Evolutionary conservation across 2,329 filamentous ascomycete genomes (phyloP).

Genomic region (Hirsutella thompsonii): DNA sequence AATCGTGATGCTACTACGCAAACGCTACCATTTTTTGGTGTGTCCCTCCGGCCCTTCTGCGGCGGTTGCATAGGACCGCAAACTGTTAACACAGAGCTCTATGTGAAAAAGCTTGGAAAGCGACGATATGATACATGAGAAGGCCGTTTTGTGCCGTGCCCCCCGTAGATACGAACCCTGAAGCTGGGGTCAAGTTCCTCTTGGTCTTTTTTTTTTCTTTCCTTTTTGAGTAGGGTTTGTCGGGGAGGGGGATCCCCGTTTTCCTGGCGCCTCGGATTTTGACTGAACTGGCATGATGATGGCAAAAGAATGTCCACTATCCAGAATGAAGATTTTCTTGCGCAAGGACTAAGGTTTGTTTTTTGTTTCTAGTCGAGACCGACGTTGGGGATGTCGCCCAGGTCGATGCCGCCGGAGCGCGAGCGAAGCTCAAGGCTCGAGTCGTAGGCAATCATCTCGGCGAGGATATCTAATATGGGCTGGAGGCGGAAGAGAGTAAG

Average conservation of each 20-base stretch:
- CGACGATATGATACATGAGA: conserved; percentile 26
- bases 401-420: conserved; percentile 25
- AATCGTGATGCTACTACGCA: conserved; percentile 16
- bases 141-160: conserved; percentile 8
- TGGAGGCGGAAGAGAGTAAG: conserved; percentile 22
- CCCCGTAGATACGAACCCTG: conserved; percentile 6
- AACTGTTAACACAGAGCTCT: conserved; percentile 28
- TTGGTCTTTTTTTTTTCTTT: neutral
- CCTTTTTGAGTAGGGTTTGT: neutral
- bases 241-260: neutral
- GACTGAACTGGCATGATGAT: neutral
- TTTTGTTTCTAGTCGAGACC: conserved; percentile 41
- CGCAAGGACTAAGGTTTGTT: neutral
- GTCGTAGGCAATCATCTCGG: conserved; percentile 96
- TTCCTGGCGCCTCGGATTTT: neutral
- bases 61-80: conserved; percentile 14
- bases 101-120: conserved; percentile 22
- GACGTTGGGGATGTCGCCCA: conserved; percentile 35
- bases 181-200: neutral
- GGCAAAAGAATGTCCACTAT: neutral
- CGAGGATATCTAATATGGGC: conserved; percentile 89
- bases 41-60: conserved; percentile 15
- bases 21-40: conserved; percentile 17
- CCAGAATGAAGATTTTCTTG: neutral
- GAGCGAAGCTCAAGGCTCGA: conserved; percentile 51